Conservation (phyloP, 306 rosid species). For the cucumber (Cucumis sativus) region Cucumber_9930_V3 NC_026657.2:23430501-23431000, state of each 20-base stretch:
- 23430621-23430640: no score
- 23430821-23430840: background rate
- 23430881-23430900: slow-evolving; percentile 2
- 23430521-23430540: no score
- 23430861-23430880: background rate
- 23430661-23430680: no score
- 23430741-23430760: slow-evolving; percentile 28
- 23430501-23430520: no score
- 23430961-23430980: slow-evolving; percentile 25
- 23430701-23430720: background rate
- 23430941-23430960: slow-evolving; percentile 38
- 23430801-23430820: slow-evolving; percentile 29
- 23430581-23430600: no score
- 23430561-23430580: no score
- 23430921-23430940: slow-evolving; percentile 43
- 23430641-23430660: no score
- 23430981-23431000: slow-evolving; percentile 13
- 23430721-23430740: background rate
- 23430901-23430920: background rate
- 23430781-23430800: slow-evolving; percentile 30
- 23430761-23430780: slow-evolving; percentile 63
- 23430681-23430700: no score
- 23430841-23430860: background rate
- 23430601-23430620: no score
- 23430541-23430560: no score